Evolutionary conservation across 805 yeast species (phyloP).

Genomic region (Candida railenensis): DNA sequence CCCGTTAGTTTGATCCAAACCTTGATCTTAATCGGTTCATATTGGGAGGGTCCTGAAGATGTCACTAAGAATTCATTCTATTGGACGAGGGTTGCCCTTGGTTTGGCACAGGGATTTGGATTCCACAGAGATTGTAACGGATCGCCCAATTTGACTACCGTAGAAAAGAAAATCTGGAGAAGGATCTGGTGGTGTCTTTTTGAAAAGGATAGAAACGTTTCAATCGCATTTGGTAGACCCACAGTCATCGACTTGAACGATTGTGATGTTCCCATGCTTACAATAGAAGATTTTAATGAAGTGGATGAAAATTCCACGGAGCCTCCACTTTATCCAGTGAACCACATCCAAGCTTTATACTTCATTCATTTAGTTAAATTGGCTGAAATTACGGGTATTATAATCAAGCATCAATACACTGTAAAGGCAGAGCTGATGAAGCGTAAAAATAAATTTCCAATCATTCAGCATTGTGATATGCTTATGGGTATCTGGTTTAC

Average conservation of each 20-base stretch:
- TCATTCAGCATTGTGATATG: slow-evolving; percentile 69
- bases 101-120: slow-evolving; percentile 74
- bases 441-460: slow-evolving; percentile 39
- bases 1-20: slow-evolving; percentile 63
- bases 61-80: slow-evolving; percentile 64
- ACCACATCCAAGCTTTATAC: slow-evolving; percentile 50
- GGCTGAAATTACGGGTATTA: slow-evolving; percentile 69
- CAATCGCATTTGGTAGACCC: slow-evolving; percentile 77
- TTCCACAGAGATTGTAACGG: slow-evolving; percentile 58
- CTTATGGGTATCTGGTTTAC: slow-evolving; percentile 77
- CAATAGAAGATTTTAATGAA: slow-evolving; percentile 62
- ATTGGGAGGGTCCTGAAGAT: slow-evolving; percentile 74
- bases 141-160: slow-evolving; percentile 36
- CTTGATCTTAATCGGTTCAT: slow-evolving; percentile 59
- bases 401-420: slow-evolving; percentile 66
- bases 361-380: slow-evolving; percentile 64
- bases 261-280: slow-evolving; percentile 73
- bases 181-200: slow-evolving; percentile 79
- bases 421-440: slow-evolving; percentile 62
- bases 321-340: slow-evolving; percentile 42
- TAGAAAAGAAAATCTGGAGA: slow-evolving; percentile 52
- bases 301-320: slow-evolving; percentile 38
- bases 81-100: slow-evolving; percentile 69
- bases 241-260: slow-evolving; percentile 66
- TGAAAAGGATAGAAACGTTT: slow-evolving; percentile 65